Base-by-base conservation (phyloP, 176 grass and related monocot species). In the Bolboschoenus planiculmis region DNA sequence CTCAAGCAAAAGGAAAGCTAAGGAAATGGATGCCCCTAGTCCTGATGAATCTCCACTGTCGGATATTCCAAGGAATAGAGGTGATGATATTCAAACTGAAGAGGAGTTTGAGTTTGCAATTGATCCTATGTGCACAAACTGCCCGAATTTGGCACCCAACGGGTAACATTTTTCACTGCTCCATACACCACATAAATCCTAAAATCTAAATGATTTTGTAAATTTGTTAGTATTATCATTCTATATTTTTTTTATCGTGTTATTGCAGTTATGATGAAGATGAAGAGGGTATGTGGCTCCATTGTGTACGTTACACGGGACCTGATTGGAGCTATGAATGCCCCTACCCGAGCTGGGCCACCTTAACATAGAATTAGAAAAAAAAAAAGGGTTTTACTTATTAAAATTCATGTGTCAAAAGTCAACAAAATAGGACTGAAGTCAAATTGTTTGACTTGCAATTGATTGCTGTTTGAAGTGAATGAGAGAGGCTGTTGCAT, bases 251-350 rank as follows among this genome's bases (percentile, higher is more conserved):
- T 48, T n/a, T 51, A 47, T 90, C 6, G 63, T 84, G 5, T 18
- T 79, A 66, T 84, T 78, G 47, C 84, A 98, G 96, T 56, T 98
- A 98, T 46, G 92, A 93, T 61, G 84, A 86, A 53, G 84, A 95
- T 40, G 96, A 93, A 84, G 87, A 91, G 83, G 96, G 79, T 54
- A 24, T 98, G 36, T 98, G 96, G 90, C 78, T 98, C 63, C 92
- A 95, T 80, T 98, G 96, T 42, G 81, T 87, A 73, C 71, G 86
- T 33, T 98, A 97, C 80, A 90, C 90, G 4, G 92, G 96, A 31
- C 92, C 96, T 59, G 96, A 90, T 84, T 98, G 96, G 96, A 84
- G 89, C 39, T 98, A 95, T 3, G 85, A 93, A 81, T 98, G 92
- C 70, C 96, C 91, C 44, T 91, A 84, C 83, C 96, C 96, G 74